phyloP scores from a whole-genome alignment of 2,329 filamentous ascomycete species.

The Exophiala sp. region DNA sequence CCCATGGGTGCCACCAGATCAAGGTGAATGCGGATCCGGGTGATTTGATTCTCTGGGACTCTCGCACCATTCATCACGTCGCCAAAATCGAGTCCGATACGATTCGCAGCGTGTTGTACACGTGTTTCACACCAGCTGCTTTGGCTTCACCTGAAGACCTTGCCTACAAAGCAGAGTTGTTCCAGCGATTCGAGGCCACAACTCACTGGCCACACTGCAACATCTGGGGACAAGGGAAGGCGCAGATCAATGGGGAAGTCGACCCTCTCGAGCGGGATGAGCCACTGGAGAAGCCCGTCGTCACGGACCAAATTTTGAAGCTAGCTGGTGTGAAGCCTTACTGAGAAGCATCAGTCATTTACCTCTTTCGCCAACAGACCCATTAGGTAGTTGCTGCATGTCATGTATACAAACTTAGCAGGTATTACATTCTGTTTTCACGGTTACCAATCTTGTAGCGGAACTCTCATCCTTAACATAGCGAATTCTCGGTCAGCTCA shows the following conservation, averaged over 20 bases:
- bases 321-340: conserved; percentile 35
- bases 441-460: no score
- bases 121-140: conserved; percentile 41
- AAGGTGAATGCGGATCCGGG: conserved; percentile 43
- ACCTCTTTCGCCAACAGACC: no score
- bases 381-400: no score
- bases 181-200: no score
- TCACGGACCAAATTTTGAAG: conserved; percentile 35
- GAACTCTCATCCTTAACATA: no score
- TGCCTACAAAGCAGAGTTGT: conserved; percentile 41
- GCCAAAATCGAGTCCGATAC: conserved; percentile 32
- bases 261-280: conserved; percentile 38
- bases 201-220: conserved; percentile 44
- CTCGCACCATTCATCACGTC: conserved; percentile 43
- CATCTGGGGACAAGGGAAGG: conserved; percentile 26
- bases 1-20: conserved; percentile 36
- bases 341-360: no score
- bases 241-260: conserved; percentile 33
- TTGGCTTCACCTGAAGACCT: conserved; percentile 42
- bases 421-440: no score
- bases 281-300: conserved; percentile 39
- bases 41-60: conserved; percentile 47
- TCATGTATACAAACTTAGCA: no score
- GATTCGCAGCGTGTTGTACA: conserved; percentile 38
- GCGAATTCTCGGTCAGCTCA: no score